Base-by-base conservation (phyloP, 805 yeast genomes). In the Candida tallmaniae region DNA sequence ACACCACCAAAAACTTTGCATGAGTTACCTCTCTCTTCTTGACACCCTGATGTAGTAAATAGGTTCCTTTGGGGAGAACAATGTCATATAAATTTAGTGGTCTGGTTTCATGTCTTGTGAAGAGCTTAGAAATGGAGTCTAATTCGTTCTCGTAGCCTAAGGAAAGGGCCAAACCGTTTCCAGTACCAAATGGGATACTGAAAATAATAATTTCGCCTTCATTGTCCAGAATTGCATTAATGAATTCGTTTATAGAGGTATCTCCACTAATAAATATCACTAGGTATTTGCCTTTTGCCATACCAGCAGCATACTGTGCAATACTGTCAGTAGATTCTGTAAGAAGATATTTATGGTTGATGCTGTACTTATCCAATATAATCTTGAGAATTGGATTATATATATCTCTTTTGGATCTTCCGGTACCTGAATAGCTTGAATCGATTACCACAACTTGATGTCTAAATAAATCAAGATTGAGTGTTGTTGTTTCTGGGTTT, bases 241-340 rank as follows among this genome's bases (percentile, higher is more conserved):
- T 46, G 32, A 89, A 75, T 53, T 89, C 97, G 32, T 73, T 76
- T 4, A 86, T 62, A 1, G 94, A 79, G 1, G 96, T 88, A 51
- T 89, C 97, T 2, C 97, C 97, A 24, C 94, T 82, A 6, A 89
- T 56, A 23, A 88, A 60, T 2, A 84, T 51, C 7, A 83, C 59
- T 1, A 83, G 72, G 11, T 41, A 34, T 16, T 36, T 9, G 40
- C 29, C 15, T 34, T 12, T 7, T 13, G 50, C 44, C 5, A 74
- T 40, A 0, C 37, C 4, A 8, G 36, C 21, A 0, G 78, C 76
- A 41, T 65, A 58, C n/a, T 64, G 51, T 2, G 46, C 31, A 5
- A 78, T 67, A 1, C 73, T 56, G n/a, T 50, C 35, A 2, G 53
- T 38, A 4, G 68, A 49, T 0, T 48, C 45, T 0, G 88, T 78